A percentile compares a stretch with the other conserved stretches of the same genome.
These are phyloP conservation scores for Pichia nakasei DNA, from an alignment of 805 yeast genomes.

Conservation along the genomic window DNA sequence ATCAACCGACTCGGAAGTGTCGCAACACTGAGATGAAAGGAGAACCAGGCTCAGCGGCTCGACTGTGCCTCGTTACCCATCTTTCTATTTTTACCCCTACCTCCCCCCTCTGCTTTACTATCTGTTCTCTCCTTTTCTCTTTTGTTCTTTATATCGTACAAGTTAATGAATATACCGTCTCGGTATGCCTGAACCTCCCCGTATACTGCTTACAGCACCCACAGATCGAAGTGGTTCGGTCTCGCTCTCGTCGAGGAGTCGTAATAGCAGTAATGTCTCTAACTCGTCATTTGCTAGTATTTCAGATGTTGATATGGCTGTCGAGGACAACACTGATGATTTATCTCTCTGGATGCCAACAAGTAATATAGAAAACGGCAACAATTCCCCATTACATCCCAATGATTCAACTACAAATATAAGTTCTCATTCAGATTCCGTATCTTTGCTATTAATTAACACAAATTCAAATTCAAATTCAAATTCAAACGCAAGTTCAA, in stretches of 20 bases:
- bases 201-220: not conserved
- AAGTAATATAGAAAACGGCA: not conserved
- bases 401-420: not conserved
- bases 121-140: not conserved
- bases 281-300: too few species aligned
- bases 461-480: too few species aligned
- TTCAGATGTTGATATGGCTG: conserved; percentile 6
- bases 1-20: not conserved
- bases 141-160: not conserved
- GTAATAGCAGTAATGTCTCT: not conserved
- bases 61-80: too few species aligned
- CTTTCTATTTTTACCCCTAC: too few species aligned
- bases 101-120: not conserved
- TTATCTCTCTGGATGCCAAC: conserved; percentile 7
- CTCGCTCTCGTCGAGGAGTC: not conserved
- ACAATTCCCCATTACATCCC: too few species aligned
- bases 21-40: too few species aligned
- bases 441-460: too few species aligned
- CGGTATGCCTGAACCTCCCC: conserved; percentile 1
- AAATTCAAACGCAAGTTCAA: too few species aligned
- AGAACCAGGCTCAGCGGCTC: not conserved
- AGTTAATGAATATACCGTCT: too few species aligned
- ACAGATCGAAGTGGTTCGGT: not conserved
- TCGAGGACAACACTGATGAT: not conserved
- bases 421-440: too few species aligned